A percentile compares a stretch with the other conserved stretches of the same genome.
These are phyloP conservation scores for Komagataella kurtzmanii DNA, from an alignment of 805 yeast species.

Conservation along the genomic window DNA sequence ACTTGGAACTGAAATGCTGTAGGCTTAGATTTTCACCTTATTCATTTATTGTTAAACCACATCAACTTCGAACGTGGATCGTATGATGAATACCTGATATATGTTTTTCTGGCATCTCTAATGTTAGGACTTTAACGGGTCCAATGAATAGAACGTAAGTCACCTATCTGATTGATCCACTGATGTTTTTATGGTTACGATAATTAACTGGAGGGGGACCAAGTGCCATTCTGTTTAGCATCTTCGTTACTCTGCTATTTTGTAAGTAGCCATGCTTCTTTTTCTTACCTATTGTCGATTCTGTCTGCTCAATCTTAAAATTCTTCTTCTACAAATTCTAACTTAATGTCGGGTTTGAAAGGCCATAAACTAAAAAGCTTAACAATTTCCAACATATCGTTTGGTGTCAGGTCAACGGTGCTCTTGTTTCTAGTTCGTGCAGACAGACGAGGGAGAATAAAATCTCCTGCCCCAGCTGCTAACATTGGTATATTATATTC, in stretches of 20 bases:
- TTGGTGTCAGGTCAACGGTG: slow-evolving; percentile 34
- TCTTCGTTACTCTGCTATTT: not conserved
- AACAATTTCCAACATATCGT: slow-evolving; percentile 41
- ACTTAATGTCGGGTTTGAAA: slow-evolving; percentile 50
- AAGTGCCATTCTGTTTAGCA: not conserved
- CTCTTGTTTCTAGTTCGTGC: slow-evolving; percentile 25
- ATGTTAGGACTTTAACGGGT: slow-evolving; percentile 64
- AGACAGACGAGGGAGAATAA: slow-evolving; percentile 21
- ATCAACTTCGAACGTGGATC: not conserved
- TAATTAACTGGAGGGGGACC: not conserved
- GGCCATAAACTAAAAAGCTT: slow-evolving; percentile 64
- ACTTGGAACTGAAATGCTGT: not conserved
- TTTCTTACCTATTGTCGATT: not conserved
- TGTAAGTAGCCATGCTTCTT: no score
- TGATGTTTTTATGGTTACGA: not conserved
- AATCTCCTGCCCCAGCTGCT: slow-evolving; percentile 74
- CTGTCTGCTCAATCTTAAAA: not conserved
- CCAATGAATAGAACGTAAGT: slow-evolving; percentile 59
- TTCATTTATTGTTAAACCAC: not conserved
- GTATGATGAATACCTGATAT: slow-evolving; percentile 15
- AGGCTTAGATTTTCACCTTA: not conserved
- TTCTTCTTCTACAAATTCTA: not conserved
- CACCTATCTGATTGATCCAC: not conserved
- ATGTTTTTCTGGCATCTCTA: slow-evolving; percentile 88
- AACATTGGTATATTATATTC: slow-evolving; percentile 33